Conservation (phyloP, 345 rosid genomes). For the Excoecaria agallocha region DNA sequence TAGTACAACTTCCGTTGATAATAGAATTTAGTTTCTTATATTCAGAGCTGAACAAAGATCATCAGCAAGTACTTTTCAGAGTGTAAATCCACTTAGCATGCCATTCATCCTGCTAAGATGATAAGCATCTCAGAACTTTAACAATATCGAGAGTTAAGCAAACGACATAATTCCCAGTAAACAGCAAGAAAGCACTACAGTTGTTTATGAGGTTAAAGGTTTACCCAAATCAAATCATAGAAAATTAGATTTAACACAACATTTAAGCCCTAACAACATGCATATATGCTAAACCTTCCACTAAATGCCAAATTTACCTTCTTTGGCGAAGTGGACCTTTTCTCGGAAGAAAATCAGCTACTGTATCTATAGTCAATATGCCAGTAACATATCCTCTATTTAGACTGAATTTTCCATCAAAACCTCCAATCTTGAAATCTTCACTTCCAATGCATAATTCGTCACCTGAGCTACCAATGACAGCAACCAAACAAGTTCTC, state of each 20-base stretch:
- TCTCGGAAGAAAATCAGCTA: conserved; percentile 83
- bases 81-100: neutral
- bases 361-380: conserved; percentile 82
- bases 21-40: neutral
- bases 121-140: neutral
- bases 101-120: neutral
- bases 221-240: neutral
- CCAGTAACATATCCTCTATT: conserved; percentile 81
- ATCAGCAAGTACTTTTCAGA: neutral
- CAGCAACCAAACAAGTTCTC: conserved; percentile 82
- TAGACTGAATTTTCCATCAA: conserved; percentile 59
- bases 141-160: neutral
- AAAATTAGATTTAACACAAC: neutral
- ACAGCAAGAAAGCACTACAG: neutral
- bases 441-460: conserved; percentile 57
- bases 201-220: neutral
- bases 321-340: conserved; percentile 75
- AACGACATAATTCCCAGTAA: neutral
- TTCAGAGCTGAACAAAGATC: neutral
- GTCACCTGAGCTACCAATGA: conserved; percentile 54
- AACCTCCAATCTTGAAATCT: conserved; percentile 68
- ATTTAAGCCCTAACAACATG: neutral
- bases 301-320: conserved; percentile 43
- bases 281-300: neutral
- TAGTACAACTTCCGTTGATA: neutral